Evolutionary conservation across 148 eudicot genomes (phyloP), one percentile per base, ranked within the genome.

Genomic region (Chenopodium suecicum): DNA sequence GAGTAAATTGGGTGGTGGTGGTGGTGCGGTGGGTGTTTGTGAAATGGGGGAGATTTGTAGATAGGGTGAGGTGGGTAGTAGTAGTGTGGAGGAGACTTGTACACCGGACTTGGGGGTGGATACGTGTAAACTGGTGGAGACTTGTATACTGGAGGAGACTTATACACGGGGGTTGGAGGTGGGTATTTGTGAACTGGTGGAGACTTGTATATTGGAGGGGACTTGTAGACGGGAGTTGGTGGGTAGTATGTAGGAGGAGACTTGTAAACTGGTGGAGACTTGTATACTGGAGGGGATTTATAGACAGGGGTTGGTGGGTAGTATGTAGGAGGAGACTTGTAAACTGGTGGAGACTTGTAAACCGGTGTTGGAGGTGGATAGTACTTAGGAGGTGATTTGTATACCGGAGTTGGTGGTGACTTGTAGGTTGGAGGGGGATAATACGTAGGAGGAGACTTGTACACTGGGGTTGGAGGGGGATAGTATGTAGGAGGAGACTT

Each of bases 361-460:
- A 78, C 16, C 0, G 73, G 80, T 4, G 22, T 44, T n/a, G 71
- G 80, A 1, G 80, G 54, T 10, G 85, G 78, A 52, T 76, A 47
- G 75, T 56, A 56, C 1, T 3, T 5, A 4, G 84, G 82, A 7
- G 85, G 82, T 25, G 81, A 63, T 62, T 78, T 66, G 80, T 78
- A 78, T 0, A 78, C 16, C 0, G 73, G 80, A 20, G 31, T 41
- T n/a, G 70, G 79, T 5, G 80, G 52, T 48, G 52, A 62, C 71
- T 78, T 64, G 80, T 78, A 78, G 60, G 79, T 63, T 19, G 70
- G 54, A 9, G 54, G 79, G 0, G 80, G 52, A 0, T 68, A 32
- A 58, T 67, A 82, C 1, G 37, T 27, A 2, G 84, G 81, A 12
- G 85, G 81, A 54, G 81, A 63, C 78, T 83, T 74, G 73, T 83